Evolutionary conservation across 441 rosid genomes (phyloP), one percentile per base, ranked within the genome.

Genomic region (Corymbia calophylla): DNA sequence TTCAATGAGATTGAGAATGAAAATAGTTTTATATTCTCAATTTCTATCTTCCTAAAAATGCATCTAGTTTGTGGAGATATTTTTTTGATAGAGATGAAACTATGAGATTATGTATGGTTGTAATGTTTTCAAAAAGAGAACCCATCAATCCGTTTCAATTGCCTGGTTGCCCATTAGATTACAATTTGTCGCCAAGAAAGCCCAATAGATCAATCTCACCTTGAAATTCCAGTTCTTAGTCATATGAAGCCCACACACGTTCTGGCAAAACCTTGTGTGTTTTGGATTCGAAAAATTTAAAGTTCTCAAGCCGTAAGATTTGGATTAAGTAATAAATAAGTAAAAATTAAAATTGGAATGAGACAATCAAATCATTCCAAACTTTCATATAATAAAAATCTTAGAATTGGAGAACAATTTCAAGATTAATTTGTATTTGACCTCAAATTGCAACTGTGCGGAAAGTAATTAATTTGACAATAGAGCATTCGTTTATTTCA

Each of bases 281-380:
- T 55, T 55, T 1, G 44, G 25, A 55, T 55, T 55, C 19, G 1
- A 3, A 55, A 55, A 55, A 8, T 48, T 7, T 48, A 48, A 48
- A 55, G 21, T 23, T 55, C 58, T 55, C 21, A 23, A 19, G 21
- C 58, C 0, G 10, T 55, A 55, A 18, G 0, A 8, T 55, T 55
- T 55, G 19, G 0, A 55, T 55, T 6, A 3, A 9, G 0, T 0
- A 7, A 55, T 16, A 53, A 11, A 58, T 5, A 58, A 56, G 2
- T 23, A 9, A 27, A 60, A 11, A 4, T 1, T 17, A 60, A 60
- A 60, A 12, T 39, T 39, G 44, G 44, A 39, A 39, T 5, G 4
- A 3, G 44, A 39, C 44, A 39, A 5, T 60, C 31, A 12, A 3
- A 13, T 7, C n/a, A 2, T 8, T 27, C 16, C 3, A 6, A 60